These are phyloP conservation scores for Spergularia azorica DNA, from an alignment of 179 eudicot species.

Conservation along the genomic window DNA sequence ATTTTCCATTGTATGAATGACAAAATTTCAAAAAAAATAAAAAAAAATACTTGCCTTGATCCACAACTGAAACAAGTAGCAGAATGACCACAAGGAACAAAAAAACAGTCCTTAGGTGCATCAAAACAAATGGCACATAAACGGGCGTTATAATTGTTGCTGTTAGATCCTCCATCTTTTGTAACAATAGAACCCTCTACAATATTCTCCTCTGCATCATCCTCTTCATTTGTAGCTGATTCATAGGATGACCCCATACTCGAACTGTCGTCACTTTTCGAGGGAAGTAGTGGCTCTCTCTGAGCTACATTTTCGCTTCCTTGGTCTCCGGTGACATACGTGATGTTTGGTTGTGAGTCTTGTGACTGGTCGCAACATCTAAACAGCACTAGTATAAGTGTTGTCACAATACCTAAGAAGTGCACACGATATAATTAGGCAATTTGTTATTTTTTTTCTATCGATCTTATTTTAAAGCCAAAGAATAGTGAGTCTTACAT, in stretches of 20 bases:
- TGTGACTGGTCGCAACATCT: conserved; percentile 33
- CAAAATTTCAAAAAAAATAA: too few species aligned
- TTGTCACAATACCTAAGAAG: conserved; percentile 46
- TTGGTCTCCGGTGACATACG: conserved; percentile 28
- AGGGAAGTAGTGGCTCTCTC: conserved; percentile 64
- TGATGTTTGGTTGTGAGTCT: conserved; percentile 14
- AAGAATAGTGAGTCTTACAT: conserved; percentile 39
- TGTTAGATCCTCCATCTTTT: conserved; percentile 51
- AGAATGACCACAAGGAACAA: conserved; percentile 90
- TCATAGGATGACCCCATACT: conserved; percentile 77
- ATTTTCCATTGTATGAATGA: not conserved
- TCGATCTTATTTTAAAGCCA: too few species aligned
- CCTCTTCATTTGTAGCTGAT: conserved; percentile 60
- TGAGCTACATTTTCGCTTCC: conserved; percentile 33
- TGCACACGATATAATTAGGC: too few species aligned
- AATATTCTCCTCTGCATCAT: conserved; percentile 39
- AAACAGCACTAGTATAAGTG: conserved; percentile 41
- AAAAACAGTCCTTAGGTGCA: conserved; percentile 81
- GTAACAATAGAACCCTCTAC: conserved; percentile 33
- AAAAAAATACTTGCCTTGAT: conserved; percentile 47
- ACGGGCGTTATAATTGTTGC: conserved; percentile 31
- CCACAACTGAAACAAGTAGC: conserved; percentile 89
- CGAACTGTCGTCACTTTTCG: conserved; percentile 54
- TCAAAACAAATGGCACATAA: conserved; percentile 82
- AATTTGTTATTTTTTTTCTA: too few species aligned